Base-by-base conservation (phyloP, 129 eudicot species). In the Centaurea solstitialis region DNA sequence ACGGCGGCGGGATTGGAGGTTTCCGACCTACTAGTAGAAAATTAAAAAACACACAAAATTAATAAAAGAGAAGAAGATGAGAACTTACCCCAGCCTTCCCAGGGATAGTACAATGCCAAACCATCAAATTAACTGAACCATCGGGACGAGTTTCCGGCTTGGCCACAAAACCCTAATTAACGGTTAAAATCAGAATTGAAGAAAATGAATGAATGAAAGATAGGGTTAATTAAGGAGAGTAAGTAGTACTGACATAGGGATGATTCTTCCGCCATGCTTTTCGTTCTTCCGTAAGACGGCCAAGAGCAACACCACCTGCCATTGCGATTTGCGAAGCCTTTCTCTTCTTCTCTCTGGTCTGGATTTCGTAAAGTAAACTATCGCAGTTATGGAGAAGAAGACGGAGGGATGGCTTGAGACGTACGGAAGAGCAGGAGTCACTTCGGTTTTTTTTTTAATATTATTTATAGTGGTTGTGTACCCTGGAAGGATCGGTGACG, bases 61-160 rank as follows among this genome's bases (percentile, higher is more conserved):
- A 47, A 47, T 26, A 47, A 0, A 30, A 74, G 11, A 68, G 79
- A 12, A 70, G 33, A 45, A 3, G 4, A 13, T 20, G 35, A 80
- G 4, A 13, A 81, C 69, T 72, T 77, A 87, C 91, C 82, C 91
- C 91, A 37, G 76, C 64, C 78, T 82, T 87, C 10, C 91, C 93
- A 30, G 91, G 93, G 65, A 89, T 80, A 65, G 78, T 76, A 77
- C 93, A 89, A 45, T 89, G 87, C 93, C 93, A 89, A 65, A 79
- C 70, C 89, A 87, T 82, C 82, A 89, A 74, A 85, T 87, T 89
- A 40, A 89, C 85, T 0, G 89, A 57, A 66, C 91, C 89, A 80
- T 87, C 91, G 0, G 89, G 77, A 38, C 76, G 86, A 8, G 89
- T 77, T 79, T 77, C 81, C 23, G 81, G 81, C 45, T 77, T 77